Evolutionary conservation across 306 rosid species (phyloP), one percentile per base, ranked within the genome.

Genomic region (Cyamopsis tetragonoloba): DNA sequence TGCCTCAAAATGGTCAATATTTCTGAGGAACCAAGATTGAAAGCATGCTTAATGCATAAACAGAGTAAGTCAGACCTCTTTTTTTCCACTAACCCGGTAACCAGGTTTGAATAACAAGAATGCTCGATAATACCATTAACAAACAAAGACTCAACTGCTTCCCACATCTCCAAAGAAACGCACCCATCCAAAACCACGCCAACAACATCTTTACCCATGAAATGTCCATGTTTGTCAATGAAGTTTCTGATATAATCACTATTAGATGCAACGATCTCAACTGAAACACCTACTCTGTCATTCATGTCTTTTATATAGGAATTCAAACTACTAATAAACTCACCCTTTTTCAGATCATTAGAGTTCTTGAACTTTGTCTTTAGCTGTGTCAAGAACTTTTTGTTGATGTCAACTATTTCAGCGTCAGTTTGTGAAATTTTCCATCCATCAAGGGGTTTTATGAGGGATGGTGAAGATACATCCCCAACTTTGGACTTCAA

Each of bases 91-190:
- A 93, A 69, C 53, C 43, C 75, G 6, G 61, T 46, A 49, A 89
- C 62, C 82, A 89, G 70, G 70, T 43, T 68, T 8, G 79, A 55
- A 70, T 81, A 86, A 78, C 80, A 78, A 22, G 80, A 70, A 68
- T 77, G 82, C 15, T 74, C 77, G 27, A 89, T 59, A 74, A 77
- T 49, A 76, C 80, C 86, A 82, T 72, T 78, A 50, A 67, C 72
- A 80, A 89, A 79, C 77, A 89, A 68, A 83, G 77, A 27, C 79
- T 84, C 88, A 4, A 89, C 83, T 67, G 89, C 58, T 13, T 93
- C 85, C 97, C 97, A 93, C 8, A 80, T 83, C 83, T 81, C 93
- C 44, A 89, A 78, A 20, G 63, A 80, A 66, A 86, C 57, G 61
- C 91, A 69, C 6, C 77, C 83, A 37, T 88, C 89, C 83, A 88